Evolutionary conservation across 2,329 filamentous ascomycete genomes (phyloP).

Genomic region (Eutypella sp.): DNA sequence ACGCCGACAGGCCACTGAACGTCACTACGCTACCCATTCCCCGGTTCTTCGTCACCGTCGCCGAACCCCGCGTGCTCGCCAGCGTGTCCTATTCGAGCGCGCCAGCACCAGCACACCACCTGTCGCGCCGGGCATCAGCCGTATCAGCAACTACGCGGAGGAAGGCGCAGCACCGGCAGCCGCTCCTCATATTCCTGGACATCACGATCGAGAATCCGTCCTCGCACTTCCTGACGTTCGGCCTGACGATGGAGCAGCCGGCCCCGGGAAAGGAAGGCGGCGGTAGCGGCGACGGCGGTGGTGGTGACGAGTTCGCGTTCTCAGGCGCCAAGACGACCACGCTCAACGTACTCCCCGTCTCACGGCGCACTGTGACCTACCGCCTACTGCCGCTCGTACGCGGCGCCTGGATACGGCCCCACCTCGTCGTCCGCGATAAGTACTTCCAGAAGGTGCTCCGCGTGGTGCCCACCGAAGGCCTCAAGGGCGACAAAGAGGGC

Average conservation of each 20-base stretch:
- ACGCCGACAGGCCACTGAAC: slow-evolving; percentile 36
- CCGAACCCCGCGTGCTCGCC: slow-evolving; percentile 80
- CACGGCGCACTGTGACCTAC: slow-evolving; percentile 68
- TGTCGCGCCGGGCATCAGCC: slow-evolving; percentile 22
- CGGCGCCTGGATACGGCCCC: slow-evolving; percentile 66
- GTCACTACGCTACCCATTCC: slow-evolving; percentile 71
- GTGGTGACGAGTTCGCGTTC: slow-evolving; percentile 84
- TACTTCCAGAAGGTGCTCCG: slow-evolving; percentile 90
- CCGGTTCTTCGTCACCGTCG: slow-evolving; percentile 72
- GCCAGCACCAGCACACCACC: slow-evolving; percentile 19
- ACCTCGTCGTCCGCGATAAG: slow-evolving; percentile 74
- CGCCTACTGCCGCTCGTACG: slow-evolving; percentile 63
- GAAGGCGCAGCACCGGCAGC: slow-evolving; percentile 10
- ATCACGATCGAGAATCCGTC: slow-evolving; percentile 87
- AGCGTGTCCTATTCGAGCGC: slow-evolving; percentile 42
- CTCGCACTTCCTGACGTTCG: slow-evolving; percentile 90
- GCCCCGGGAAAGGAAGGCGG: background rate
- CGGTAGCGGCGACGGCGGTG: slow-evolving; percentile 48
- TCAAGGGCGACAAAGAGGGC: slow-evolving; percentile 60
- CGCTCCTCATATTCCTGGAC: slow-evolving; percentile 40
- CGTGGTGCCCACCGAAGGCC: slow-evolving; percentile 72
- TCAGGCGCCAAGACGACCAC: slow-evolving; percentile 79
- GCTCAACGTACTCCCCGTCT: slow-evolving; percentile 77
- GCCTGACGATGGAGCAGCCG: slow-evolving; percentile 76
- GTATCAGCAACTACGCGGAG: background rate